Percentiles rank a stretch among this genome's conserved stretches.
Evolutionary conservation across 495 filamentous ascomycete genomes (phyloP).

Genomic region (Hyaloscypha bicolor): DNA sequence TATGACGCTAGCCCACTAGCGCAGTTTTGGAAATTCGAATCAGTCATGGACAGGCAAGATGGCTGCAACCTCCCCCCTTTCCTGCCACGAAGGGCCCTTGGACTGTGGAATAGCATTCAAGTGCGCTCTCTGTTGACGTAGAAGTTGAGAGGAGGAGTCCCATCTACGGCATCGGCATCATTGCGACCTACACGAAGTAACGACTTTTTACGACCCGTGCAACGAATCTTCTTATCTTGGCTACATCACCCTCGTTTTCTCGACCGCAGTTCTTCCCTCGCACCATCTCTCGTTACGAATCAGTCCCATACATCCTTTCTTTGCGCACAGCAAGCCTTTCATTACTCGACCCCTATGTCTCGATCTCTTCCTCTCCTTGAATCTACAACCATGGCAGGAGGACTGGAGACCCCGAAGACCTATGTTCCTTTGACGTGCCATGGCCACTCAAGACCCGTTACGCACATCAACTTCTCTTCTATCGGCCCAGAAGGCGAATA

Average conservation of each 20-base stretch:
- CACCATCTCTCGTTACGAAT: not conserved
- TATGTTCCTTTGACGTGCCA: slow-evolving; percentile 93
- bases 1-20: not conserved
- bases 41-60: not conserved
- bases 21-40: slow-evolving; percentile 7
- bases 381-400: slow-evolving; percentile 39
- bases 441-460: slow-evolving; percentile 93
- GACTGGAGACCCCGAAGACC: slow-evolving; percentile 48
- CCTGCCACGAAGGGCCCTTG: slow-evolving; percentile 28
- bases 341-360: not conserved
- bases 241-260: slow-evolving; percentile 9
- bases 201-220: slow-evolving; percentile 32
- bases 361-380: not conserved
- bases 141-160: not conserved
- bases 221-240: slow-evolving; percentile 37
- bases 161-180: slow-evolving; percentile 11
- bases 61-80: slow-evolving; percentile 4
- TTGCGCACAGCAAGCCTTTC: not conserved
- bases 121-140: slow-evolving; percentile 25
- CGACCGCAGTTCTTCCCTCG: not conserved
- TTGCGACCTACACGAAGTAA: slow-evolving; percentile 19
- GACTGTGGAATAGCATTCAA: slow-evolving; percentile 30
- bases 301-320: not conserved
- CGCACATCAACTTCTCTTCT: slow-evolving; percentile 91
- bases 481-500: slow-evolving; percentile 76